Evolutionary conservation across 805 yeast species (phyloP).

Genomic region (Ogataea kodamae): DNA sequence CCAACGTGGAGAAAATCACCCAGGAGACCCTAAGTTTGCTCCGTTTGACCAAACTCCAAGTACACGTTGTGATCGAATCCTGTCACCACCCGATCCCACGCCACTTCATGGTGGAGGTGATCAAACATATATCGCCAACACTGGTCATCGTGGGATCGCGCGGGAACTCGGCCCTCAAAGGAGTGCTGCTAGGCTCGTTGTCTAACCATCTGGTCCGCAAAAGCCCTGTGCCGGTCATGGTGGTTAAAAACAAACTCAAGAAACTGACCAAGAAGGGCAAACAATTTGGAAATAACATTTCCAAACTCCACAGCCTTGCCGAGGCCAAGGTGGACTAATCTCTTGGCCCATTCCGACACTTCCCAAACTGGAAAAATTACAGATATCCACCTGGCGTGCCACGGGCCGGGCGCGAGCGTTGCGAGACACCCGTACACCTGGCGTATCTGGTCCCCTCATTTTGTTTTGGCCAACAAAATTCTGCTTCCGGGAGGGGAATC

Average conservation of each 20-base stretch:
- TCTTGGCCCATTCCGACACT: no score
- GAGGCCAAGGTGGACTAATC: constrained; percentile 40
- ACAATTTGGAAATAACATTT: constrained; percentile 53
- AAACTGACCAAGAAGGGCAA: constrained; percentile 56
- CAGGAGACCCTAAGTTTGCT: constrained; percentile 41
- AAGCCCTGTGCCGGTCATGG: constrained; percentile 76
- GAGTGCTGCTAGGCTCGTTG: constrained; percentile 69
- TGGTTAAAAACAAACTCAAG: constrained; percentile 67
- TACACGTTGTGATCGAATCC: constrained; percentile 69
- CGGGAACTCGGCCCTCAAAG: constrained; percentile 68
- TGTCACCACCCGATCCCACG: constrained; percentile 74
- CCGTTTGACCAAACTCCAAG: constrained; percentile 64
- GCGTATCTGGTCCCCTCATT: constrained; percentile 16
- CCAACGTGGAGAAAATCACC: constrained; percentile 43
- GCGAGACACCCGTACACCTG: constrained; percentile 6
- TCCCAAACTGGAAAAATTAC: neutral
- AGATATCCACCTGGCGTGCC: no score
- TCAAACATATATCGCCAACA: constrained; percentile 69
- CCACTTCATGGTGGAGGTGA: constrained; percentile 64
- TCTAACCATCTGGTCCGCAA: constrained; percentile 71
- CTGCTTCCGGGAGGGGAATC: constrained; percentile 14
- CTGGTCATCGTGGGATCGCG: constrained; percentile 73
- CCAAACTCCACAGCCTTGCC: constrained; percentile 42
- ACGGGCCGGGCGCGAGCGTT: neutral
- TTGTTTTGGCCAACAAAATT: constrained; percentile 21